Conservation (phyloP, 2,329 filamentous ascomycete genomes). For the Dissoconium aciculare region DNA sequence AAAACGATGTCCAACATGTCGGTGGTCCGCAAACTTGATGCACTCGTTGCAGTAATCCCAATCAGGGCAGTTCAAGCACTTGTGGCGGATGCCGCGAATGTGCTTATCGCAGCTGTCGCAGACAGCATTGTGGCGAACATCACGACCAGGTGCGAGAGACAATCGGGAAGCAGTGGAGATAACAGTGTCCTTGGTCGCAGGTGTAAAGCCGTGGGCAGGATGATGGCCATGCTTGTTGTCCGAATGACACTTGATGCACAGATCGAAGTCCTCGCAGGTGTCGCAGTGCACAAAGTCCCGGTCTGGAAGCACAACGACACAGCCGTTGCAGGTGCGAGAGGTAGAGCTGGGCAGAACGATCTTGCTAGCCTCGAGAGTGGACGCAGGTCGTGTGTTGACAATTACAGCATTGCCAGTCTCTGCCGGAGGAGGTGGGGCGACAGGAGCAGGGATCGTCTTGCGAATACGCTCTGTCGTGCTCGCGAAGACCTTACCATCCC, state of each 20-base stretch:
- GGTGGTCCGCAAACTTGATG: constrained; percentile 47
- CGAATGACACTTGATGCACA: constrained; percentile 71
- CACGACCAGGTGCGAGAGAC: constrained; percentile 65
- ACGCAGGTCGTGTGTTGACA: constrained; percentile 22
- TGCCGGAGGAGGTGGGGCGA: background rate
- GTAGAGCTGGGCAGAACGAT: constrained; percentile 26
- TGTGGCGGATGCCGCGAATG: constrained; percentile 82
- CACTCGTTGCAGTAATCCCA: constrained; percentile 89
- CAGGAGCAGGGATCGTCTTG: background rate
- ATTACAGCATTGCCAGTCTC: background rate
- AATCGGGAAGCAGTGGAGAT: constrained; percentile 47
- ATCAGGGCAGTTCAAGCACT: constrained; percentile 92
- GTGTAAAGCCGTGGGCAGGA: constrained; percentile 65
- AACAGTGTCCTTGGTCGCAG: constrained; percentile 48
- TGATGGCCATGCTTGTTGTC: constrained; percentile 75
- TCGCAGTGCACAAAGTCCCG: constrained; percentile 72
- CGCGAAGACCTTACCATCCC: constrained; percentile 62
- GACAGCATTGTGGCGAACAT: constrained; percentile 68
- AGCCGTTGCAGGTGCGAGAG: constrained; percentile 59
- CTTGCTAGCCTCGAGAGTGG: constrained; percentile 32
- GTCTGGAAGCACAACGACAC: constrained; percentile 51
- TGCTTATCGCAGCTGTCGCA: constrained; percentile 88
- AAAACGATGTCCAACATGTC: constrained; percentile 76
- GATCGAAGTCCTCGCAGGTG: constrained; percentile 76
- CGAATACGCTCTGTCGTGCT: constrained; percentile 70